Percentiles rank a stretch among this genome's conserved stretches.
Conservation (phyloP, 768 basidiomycete species). For the Nidularia pulvinata region DNA sequence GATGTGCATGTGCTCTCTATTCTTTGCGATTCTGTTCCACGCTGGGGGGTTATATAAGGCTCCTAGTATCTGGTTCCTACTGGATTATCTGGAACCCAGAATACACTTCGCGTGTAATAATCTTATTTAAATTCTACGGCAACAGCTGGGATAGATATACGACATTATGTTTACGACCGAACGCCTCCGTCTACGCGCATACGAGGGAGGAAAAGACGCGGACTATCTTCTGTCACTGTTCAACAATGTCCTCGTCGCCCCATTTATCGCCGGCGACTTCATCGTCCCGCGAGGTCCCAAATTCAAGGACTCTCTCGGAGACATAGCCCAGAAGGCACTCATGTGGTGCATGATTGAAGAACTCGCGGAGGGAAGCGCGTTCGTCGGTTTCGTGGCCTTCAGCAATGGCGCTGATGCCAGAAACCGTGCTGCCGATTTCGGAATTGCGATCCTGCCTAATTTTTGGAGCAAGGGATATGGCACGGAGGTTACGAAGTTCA, state of each 20-base stretch:
- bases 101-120: too few relatives aligned
- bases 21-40: too few relatives aligned
- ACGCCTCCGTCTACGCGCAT: conserved; percentile 10
- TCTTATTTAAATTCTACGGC: too few relatives aligned
- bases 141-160: too few relatives aligned
- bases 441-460: background rate
- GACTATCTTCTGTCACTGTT: conserved; percentile 8
- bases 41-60: too few relatives aligned
- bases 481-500: conserved; percentile 8
- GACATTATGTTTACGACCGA: background rate
- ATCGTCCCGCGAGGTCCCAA: conserved; percentile 8
- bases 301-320: conserved; percentile 8
- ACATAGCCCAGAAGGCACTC: conserved; percentile 7
- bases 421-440: background rate
- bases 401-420: background rate
- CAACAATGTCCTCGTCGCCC: conserved; percentile 10
- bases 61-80: too few relatives aligned
- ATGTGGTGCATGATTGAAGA: conserved; percentile 14
- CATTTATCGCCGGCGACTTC: conserved; percentile 8
- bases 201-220: conserved; percentile 4
- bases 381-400: background rate
- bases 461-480: conserved; percentile 7
- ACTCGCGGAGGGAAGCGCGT: background rate
- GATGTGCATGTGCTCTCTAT: too few relatives aligned
- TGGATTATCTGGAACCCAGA: too few relatives aligned